Percentiles rank a stretch among this genome's conserved stretches.
These are phyloP conservation scores for Microcyclosporella mali DNA, from an alignment of 2,329 filamentous ascomycete genomes.

Conservation along the genomic window DNA sequence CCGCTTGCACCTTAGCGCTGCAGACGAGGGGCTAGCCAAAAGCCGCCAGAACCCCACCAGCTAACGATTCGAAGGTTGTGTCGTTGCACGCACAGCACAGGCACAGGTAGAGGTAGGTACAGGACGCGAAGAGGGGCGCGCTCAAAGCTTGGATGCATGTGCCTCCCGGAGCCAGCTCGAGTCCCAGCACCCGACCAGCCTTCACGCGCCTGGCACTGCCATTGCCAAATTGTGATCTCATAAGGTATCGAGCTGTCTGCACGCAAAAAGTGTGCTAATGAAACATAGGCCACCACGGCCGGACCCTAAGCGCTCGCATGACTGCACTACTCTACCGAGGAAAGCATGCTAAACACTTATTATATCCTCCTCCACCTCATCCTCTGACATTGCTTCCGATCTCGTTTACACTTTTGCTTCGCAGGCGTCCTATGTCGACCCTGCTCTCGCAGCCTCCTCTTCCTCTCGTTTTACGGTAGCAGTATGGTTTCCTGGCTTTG, in stretches of 20 bases:
- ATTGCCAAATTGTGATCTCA: conserved; percentile 26
- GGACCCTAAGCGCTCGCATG: conserved; percentile 30
- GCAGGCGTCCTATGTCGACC: conserved; percentile 26
- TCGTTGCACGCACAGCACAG: background rate
- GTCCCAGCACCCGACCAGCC: conserved; percentile 21
- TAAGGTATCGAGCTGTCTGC: conserved; percentile 22
- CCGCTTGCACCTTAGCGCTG: conserved; percentile 13
- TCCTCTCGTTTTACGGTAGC: conserved; percentile 29
- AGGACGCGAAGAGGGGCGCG: conserved; percentile 14
- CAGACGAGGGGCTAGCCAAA: conserved; percentile 15
- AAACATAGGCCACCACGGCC: conserved; percentile 19
- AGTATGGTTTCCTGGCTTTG: conserved; percentile 32
- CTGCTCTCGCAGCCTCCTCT: conserved; percentile 21
- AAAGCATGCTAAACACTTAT: conserved; percentile 26
- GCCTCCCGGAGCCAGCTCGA: conserved; percentile 18
- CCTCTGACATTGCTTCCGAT: conserved; percentile 23
- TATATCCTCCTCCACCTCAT: conserved; percentile 20
- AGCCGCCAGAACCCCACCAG: conserved; percentile 5
- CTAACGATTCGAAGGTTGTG: background rate
- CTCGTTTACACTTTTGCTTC: conserved; percentile 17
- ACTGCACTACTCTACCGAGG: conserved; percentile 24
- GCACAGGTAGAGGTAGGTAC: conserved; percentile 12
- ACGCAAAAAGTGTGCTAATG: conserved; percentile 17
- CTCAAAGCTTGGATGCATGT: conserved; percentile 24
- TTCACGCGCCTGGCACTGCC: conserved; percentile 19